These are phyloP conservation scores for Skeletonema grethae DNA, from an alignment of 108 stramenopile species.

Conservation along the genomic window DNA sequence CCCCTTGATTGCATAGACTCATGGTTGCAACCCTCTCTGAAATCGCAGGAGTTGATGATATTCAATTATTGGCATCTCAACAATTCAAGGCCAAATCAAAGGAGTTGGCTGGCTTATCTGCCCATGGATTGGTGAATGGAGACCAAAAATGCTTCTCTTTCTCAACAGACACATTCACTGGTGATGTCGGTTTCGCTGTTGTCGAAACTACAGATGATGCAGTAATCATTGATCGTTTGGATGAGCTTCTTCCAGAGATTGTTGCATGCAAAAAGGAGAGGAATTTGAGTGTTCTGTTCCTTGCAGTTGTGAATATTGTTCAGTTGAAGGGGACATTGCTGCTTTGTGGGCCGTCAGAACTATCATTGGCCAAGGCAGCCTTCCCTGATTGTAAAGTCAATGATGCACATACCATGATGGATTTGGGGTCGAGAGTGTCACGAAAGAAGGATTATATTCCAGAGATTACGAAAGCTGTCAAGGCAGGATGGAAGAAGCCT, in stretches of 20 bases:
- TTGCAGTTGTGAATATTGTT: slow-evolving; percentile 71
- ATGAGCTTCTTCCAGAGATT: slow-evolving; percentile 62
- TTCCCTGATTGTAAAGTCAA: slow-evolving; percentile 42
- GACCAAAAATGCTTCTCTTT: slow-evolving; percentile 75
- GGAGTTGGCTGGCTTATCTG: slow-evolving; percentile 49
- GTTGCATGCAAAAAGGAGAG: slow-evolving; percentile 65
- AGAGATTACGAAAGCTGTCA: slow-evolving; percentile 44
- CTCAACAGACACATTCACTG: slow-evolving; percentile 34
- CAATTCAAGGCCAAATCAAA: slow-evolving; percentile 79
- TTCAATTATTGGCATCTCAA: slow-evolving; percentile 55
- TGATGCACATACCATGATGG: slow-evolving; percentile 47
- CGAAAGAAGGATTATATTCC: slow-evolving; percentile 72
- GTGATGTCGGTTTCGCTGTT: slow-evolving; percentile 74
- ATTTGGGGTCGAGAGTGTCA: slow-evolving; percentile 50
- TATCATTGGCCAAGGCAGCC: slow-evolving; percentile 48
- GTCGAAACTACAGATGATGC: slow-evolving; percentile 81
- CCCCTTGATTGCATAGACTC: slow-evolving; percentile 16
- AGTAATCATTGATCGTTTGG: slow-evolving; percentile 51
- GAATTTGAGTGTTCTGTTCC: slow-evolving; percentile 39
- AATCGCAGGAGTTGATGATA: slow-evolving; percentile 62
- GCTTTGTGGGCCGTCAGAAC: slow-evolving; percentile 58
- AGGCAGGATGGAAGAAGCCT: slow-evolving; percentile 54
- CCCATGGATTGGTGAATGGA: slow-evolving; percentile 63
- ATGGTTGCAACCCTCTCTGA: slow-evolving; percentile 74
- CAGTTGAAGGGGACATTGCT: slow-evolving; percentile 49